A percentile compares a stretch with the other conserved stretches of the same genome.
Conservation (phyloP, 2,329 filamentous ascomycete species). For the Setomelanomma holmii region DNA sequence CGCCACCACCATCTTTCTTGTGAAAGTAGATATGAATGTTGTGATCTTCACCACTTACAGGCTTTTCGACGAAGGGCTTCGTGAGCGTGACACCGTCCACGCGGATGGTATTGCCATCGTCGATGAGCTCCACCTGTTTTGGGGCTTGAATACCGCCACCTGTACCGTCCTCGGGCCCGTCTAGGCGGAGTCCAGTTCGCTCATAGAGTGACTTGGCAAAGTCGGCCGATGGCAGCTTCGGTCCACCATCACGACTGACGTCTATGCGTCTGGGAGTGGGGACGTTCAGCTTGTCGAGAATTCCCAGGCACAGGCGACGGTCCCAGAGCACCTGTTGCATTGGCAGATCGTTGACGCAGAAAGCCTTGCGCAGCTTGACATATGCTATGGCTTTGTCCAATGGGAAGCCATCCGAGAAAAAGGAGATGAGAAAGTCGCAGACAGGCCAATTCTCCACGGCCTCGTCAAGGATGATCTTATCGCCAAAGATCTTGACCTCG, state of each 20-base stretch:
- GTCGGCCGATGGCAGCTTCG: constrained; percentile 77
- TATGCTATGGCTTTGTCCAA: constrained; percentile 97
- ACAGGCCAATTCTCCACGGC: constrained; percentile 95
- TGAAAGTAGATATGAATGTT: constrained; percentile 99
- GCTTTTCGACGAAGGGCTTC: constrained; percentile 98
- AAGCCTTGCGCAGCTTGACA: constrained; percentile 89
- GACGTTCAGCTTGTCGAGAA: constrained; percentile 88
- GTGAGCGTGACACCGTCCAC: constrained; percentile 83
- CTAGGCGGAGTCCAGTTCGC: constrained; percentile 77
- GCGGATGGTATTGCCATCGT: constrained; percentile 84
- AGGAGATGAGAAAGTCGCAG: constrained; percentile 95
- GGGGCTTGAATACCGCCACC: constrained; percentile 65
- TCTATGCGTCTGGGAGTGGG: constrained; percentile 88
- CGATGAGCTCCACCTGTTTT: constrained; percentile 80
- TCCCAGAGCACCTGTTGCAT: constrained; percentile 99
- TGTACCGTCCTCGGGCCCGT: constrained; percentile 72
- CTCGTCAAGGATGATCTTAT: constrained; percentile 98
- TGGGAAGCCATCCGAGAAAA: constrained; percentile 97
- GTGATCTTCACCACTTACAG: constrained; percentile 97
- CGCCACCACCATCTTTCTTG: constrained; percentile 83
- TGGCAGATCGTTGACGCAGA: constrained; percentile 95
- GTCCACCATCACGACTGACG: constrained; percentile 91
- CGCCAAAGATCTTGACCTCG: constrained; percentile 96
- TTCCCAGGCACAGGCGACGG: constrained; percentile 83
- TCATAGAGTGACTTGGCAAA: constrained; percentile 81